A percentile compares a stretch with the other conserved stretches of the same genome.
Evolutionary conservation across 129 eudicot genomes (phyloP).

Genomic region (Tanacetum coccineum): DNA sequence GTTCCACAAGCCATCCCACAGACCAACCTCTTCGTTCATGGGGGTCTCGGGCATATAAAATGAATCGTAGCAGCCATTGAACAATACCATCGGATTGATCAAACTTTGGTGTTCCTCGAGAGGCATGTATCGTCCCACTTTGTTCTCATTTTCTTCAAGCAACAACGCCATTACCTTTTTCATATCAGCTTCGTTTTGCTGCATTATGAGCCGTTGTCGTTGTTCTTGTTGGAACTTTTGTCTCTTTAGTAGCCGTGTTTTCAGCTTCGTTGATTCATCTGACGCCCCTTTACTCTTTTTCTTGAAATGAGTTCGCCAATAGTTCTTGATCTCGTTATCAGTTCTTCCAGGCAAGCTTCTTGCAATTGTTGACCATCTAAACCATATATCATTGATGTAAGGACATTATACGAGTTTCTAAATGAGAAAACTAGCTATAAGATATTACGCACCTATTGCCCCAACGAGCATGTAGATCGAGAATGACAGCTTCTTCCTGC

Average conservation of each 20-base stretch:
- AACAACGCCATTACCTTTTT: slow-evolving; percentile 36
- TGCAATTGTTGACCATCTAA: slow-evolving; percentile 92
- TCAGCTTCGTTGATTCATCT: slow-evolving; percentile 40
- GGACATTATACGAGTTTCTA: background rate
- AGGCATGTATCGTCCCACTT: slow-evolving; percentile 19
- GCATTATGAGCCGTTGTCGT: slow-evolving; percentile 34
- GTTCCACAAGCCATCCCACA: slow-evolving; percentile 66
- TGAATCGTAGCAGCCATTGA: slow-evolving; percentile 28
- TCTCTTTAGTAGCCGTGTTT: slow-evolving; percentile 42
- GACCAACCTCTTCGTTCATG: slow-evolving; percentile 35
- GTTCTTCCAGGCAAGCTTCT: slow-evolving; percentile 84
- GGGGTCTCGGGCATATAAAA: slow-evolving; percentile 31
- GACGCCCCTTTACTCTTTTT: slow-evolving; percentile 40
- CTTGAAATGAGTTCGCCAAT: slow-evolving; percentile 93
- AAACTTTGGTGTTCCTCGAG: slow-evolving; percentile 32
- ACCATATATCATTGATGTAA: background rate
- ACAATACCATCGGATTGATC: slow-evolving; percentile 23
- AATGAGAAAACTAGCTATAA: too few relatives aligned
- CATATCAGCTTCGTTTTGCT: slow-evolving; percentile 32
- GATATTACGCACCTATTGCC: slow-evolving; percentile 61
- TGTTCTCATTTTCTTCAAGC: slow-evolving; percentile 41
- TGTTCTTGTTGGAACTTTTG: slow-evolving; percentile 72
- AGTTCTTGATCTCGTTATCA: slow-evolving; percentile 80
- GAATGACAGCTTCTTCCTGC: slow-evolving; percentile 63
- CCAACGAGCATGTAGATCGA: slow-evolving; percentile 84